These are phyloP conservation scores for Kluyveromyces sp. DNA, from an alignment of 1,139 yeast species.

Conservation along the genomic window DNA sequence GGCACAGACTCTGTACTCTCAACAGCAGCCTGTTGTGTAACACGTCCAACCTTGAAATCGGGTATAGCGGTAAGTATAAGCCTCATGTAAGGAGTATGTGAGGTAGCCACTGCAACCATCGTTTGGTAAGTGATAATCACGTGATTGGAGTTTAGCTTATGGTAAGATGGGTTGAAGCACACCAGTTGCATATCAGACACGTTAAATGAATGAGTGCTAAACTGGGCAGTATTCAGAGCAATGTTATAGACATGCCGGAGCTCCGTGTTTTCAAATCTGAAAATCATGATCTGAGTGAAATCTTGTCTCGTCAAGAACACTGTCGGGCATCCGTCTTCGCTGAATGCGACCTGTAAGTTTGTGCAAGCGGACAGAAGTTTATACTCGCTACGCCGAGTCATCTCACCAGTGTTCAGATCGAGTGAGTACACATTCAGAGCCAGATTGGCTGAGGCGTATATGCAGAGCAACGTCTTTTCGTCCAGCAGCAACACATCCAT, in stretches of 20 bases:
- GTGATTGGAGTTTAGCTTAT: slow-evolving; percentile 15
- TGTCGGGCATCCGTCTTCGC: slow-evolving; percentile 31
- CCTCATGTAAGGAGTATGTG: slow-evolving; percentile 73
- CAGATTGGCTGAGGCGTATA: slow-evolving; percentile 59
- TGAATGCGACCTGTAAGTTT: slow-evolving; percentile 37
- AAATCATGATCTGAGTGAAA: slow-evolving; percentile 45
- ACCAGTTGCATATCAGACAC: slow-evolving; percentile 43
- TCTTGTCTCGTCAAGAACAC: slow-evolving; percentile 54
- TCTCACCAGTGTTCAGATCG: slow-evolving; percentile 14
- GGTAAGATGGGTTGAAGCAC: slow-evolving; percentile 5
- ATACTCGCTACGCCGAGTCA: slow-evolving; percentile 31
- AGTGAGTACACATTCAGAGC: slow-evolving; percentile 39
- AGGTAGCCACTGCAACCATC: slow-evolving; percentile 53
- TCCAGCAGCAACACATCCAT: slow-evolving; percentile 28
- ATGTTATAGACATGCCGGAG: slow-evolving; percentile 40
- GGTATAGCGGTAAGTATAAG: slow-evolving; percentile 47
- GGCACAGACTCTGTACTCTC: neutral
- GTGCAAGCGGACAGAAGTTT: slow-evolving; percentile 45
- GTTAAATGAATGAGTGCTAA: slow-evolving; percentile 59
- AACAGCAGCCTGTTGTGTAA: neutral
- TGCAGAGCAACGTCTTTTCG: slow-evolving; percentile 23
- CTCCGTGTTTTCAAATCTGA: slow-evolving; percentile 23
- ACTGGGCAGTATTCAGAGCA: slow-evolving; percentile 70
- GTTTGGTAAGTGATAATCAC: slow-evolving; percentile 23
- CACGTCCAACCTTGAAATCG: slow-evolving; percentile 14